phyloP scores from a whole-genome alignment of 768 basidiomycete species.

The Leccinellum rugosiceps region DNA sequence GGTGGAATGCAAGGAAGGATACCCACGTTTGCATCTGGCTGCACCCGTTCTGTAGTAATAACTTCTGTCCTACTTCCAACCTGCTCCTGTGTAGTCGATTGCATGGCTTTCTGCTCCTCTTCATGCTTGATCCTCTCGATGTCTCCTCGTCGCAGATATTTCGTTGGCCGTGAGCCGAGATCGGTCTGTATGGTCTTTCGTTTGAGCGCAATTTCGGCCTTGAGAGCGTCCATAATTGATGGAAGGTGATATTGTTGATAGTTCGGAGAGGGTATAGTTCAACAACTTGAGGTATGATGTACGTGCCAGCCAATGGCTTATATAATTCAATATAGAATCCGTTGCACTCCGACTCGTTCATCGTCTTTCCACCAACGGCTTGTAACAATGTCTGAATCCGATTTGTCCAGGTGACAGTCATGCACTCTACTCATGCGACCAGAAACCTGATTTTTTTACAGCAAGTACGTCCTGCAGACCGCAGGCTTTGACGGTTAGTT shows the following conservation, averaged over 20 bases:
- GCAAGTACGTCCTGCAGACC: slow-evolving; percentile 89
- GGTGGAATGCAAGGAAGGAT: slow-evolving; percentile 1
- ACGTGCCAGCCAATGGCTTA: no score
- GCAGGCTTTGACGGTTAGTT: slow-evolving; percentile 86
- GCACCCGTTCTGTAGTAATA: slow-evolving; percentile 21
- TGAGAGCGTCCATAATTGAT: slow-evolving; percentile 78
- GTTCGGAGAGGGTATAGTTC: no score
- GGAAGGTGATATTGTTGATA: background rate
- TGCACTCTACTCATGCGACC: background rate
- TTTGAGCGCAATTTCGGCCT: slow-evolving; percentile 84
- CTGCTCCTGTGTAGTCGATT: slow-evolving; percentile 34
- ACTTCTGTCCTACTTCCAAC: slow-evolving; percentile 14
- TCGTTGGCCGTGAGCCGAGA: slow-evolving; percentile 51
- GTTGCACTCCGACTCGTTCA: slow-evolving; percentile 23
- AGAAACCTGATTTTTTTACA: slow-evolving; percentile 31
- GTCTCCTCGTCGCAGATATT: slow-evolving; percentile 93
- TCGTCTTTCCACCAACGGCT: slow-evolving; percentile 42
- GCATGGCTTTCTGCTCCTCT: slow-evolving; percentile 35
- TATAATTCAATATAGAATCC: slow-evolving; percentile 31
- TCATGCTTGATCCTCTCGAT: slow-evolving; percentile 66
- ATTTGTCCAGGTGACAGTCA: slow-evolving; percentile 50
- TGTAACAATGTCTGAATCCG: slow-evolving; percentile 56
- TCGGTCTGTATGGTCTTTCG: slow-evolving; percentile 67
- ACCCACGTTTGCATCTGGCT: slow-evolving; percentile 44
- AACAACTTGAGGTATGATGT: no score